Base-by-base conservation (phyloP, 169 alveolate species). In the Eimeria tenella region DNA sequence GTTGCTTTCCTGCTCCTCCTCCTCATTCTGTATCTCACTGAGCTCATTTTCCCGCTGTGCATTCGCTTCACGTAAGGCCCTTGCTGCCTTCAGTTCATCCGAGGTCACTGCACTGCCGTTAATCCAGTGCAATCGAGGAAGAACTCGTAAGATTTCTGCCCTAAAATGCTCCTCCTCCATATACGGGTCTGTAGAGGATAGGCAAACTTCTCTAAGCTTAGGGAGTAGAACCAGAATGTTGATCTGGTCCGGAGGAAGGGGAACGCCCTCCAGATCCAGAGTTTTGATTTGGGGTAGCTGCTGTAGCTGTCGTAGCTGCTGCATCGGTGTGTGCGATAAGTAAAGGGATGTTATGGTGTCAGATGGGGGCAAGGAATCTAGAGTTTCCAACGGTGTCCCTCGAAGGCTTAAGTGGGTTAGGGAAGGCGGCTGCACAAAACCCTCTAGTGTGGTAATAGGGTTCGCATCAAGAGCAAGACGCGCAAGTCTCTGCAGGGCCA, bases 401-500 rank as follows among this genome's bases (percentile, higher is more conserved):
- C 79, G 82, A 31, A 91, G 77, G 77, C 95, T 91, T 52, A 91
- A 63, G 19, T 91, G 95, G 5, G 75, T 68, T 9, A 91, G 92
- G 17, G 90, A 55, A 17, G 95, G 95, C 9, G 88, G 86, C 4
- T 65, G 73, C 53, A 50, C 95, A 23, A 91, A 86, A 25, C 92
- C 91, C n/a, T 79, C 86, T 55, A 91, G n/a, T 10, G 95, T 79
- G 49, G 70, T 58, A 1, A 91, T 60, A 21, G 95, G 95, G 82
- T 91, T 91, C 52, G 92, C 95, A 21, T 91, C 95, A 23, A 91
- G 95, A 5, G 92, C 75, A 13, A 91, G 95, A 17, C 88, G 88
- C 17, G 92, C 63, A 42, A 91, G 71, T 42, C 86, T 87, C 65
- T 70, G 95, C n/a, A 91, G 91, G 5, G 53, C 77, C 50, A 91